Conservation (phyloP, 2,329 filamentous ascomycete species). For the Tolypocladium nubicola region DNA sequence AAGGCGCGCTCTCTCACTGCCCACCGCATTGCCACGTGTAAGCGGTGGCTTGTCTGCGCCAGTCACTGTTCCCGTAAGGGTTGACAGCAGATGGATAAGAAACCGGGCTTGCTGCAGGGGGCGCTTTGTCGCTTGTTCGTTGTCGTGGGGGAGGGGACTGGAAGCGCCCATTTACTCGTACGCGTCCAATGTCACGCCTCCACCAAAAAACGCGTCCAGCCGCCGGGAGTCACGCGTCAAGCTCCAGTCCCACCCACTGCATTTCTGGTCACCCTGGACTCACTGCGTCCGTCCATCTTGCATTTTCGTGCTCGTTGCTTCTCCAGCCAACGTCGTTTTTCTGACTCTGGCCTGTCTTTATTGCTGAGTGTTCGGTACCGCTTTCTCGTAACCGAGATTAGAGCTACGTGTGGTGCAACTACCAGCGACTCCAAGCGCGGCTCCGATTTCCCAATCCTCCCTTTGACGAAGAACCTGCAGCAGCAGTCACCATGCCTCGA, state of each 20-base stretch:
- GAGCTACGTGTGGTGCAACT: background rate
- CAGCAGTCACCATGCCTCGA: slow-evolving; percentile 5
- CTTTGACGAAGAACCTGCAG: background rate
- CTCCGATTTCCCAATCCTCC: background rate
- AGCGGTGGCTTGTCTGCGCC: background rate
- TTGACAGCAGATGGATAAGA: background rate
- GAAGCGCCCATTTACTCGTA: background rate
- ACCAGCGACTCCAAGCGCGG: background rate
- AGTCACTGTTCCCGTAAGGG: background rate
- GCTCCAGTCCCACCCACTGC: background rate
- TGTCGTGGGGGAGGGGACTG: background rate
- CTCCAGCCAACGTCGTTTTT: background rate
- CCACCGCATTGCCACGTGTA: background rate
- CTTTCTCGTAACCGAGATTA: background rate
- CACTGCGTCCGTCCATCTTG: background rate
- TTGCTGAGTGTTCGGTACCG: background rate
- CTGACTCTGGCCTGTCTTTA: background rate
- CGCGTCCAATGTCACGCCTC: background rate
- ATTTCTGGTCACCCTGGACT: background rate
- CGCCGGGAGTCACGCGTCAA: background rate
- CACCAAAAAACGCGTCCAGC: background rate
- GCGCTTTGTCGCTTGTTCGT: background rate
- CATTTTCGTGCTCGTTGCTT: background rate
- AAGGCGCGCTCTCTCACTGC: background rate
- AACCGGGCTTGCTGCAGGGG: background rate